A percentile compares a stretch with the other conserved stretches of the same genome.
phyloP scores from a whole-genome alignment of 805 yeast genomes.

The Nakazawaea ambrosiae region DNA sequence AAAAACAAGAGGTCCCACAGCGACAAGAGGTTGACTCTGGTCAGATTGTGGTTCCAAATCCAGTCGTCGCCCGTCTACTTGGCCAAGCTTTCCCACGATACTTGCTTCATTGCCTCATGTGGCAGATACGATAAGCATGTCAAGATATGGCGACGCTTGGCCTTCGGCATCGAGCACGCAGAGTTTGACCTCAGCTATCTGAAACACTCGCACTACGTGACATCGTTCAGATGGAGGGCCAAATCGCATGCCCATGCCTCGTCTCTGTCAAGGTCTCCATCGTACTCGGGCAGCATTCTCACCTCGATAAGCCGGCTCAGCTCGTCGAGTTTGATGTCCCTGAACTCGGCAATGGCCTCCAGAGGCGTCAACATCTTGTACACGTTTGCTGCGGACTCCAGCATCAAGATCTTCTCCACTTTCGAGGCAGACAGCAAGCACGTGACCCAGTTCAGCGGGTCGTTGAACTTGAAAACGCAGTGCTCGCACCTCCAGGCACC shows the following conservation, averaged over 20 bases:
- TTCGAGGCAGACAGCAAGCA: constrained; percentile 53
- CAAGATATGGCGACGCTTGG: constrained; percentile 72
- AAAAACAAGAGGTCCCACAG: constrained; percentile 13
- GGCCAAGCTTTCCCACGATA: constrained; percentile 58
- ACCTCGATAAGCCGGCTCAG: constrained; percentile 23
- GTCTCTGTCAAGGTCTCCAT: constrained; percentile 1
- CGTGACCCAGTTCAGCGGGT: constrained; percentile 52
- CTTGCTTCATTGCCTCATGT: constrained; percentile 57
- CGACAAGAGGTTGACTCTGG: constrained; percentile 14
- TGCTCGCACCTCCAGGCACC: neutral
- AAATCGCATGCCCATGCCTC: neutral
- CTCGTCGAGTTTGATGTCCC: constrained; percentile 31
- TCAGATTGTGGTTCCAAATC: constrained; percentile 35
- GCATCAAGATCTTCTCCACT: constrained; percentile 63
- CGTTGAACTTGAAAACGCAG: constrained; percentile 20
- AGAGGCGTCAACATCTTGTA: constrained; percentile 48
- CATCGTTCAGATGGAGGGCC: constrained; percentile 51
- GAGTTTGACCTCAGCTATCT: constrained; percentile 64
- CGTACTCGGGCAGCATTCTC: constrained; percentile 15
- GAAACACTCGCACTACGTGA: constrained; percentile 55
- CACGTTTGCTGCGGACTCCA: constrained; percentile 53
- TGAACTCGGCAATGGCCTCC: constrained; percentile 21
- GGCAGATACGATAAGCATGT: constrained; percentile 59
- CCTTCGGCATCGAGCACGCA: constrained; percentile 57
- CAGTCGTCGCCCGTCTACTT: constrained; percentile 58